Evolutionary conservation across 1,139 yeast genomes (phyloP).

Genomic region (Wickerhamomyces sp.): DNA sequence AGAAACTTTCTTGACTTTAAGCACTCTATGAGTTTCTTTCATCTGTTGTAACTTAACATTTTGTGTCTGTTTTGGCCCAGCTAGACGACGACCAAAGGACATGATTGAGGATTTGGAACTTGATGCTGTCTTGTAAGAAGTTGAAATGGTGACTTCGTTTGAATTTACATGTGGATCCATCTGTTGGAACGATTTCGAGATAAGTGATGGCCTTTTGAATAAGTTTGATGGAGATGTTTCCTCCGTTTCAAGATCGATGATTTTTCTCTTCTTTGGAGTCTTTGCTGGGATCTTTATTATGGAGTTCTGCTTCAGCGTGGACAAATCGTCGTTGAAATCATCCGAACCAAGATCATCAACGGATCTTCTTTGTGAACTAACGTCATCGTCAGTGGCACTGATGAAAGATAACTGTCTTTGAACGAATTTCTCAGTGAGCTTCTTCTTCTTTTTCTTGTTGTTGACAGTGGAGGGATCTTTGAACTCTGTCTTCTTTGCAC

Average conservation of each 20-base stretch:
- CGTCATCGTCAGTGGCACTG: constrained; percentile 30
- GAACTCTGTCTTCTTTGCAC: constrained; percentile 15
- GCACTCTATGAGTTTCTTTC: constrained; percentile 16
- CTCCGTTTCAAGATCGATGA: constrained; percentile 21
- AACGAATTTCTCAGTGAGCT: constrained; percentile 51
- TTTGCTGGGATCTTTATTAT: constrained; percentile 27
- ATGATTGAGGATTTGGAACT: constrained; percentile 59
- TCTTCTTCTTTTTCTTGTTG: constrained; percentile 26
- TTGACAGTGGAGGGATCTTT: constrained; percentile 10
- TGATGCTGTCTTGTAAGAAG: constrained; percentile 50
- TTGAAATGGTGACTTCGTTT: constrained; percentile 53
- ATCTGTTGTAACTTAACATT: background rate
- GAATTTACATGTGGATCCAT: constrained; percentile 35
- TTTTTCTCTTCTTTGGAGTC: constrained; percentile 14
- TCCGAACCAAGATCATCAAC: constrained; percentile 15
- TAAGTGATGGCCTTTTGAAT: constrained; percentile 44
- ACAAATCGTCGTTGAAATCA: constrained; percentile 35
- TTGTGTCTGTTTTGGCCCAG: constrained; percentile 5
- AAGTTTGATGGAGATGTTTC: constrained; percentile 23
- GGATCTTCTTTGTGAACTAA: constrained; percentile 8
- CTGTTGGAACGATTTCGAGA: constrained; percentile 39
- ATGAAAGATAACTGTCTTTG: constrained; percentile 62
- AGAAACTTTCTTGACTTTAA: constrained; percentile 19
- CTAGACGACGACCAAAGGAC: constrained; percentile 34
- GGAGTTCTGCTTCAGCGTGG: constrained; percentile 43